Percentiles rank a stretch among this genome's conserved stretches.
These are phyloP conservation scores for Lignosus rhinocerotis DNA, from an alignment of 1,284 basidiomycete species.

Conservation along the genomic window DNA sequence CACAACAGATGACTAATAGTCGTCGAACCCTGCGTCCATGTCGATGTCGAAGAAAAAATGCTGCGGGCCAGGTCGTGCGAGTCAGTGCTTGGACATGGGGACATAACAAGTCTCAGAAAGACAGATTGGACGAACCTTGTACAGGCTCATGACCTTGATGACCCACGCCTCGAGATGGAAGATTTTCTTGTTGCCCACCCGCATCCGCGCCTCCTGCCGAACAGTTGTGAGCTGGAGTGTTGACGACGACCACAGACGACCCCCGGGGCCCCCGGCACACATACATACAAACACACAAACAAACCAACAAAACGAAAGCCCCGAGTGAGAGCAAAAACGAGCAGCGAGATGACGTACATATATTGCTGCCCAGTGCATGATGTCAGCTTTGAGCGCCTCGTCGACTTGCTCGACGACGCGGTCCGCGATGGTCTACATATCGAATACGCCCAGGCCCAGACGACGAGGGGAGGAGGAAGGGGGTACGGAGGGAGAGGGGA, in stretches of 20 bases:
- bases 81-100: neutral
- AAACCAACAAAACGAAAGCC: too few relatives aligned
- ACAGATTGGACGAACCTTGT: too few relatives aligned
- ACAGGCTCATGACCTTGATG: conserved; percentile 80
- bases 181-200: conserved; percentile 90
- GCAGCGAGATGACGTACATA: conserved; percentile 61
- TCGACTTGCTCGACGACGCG: conserved; percentile 86
- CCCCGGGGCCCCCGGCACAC: too few relatives aligned
- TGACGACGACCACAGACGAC: too few relatives aligned
- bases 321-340: neutral
- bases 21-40: conserved; percentile 23
- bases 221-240: too few relatives aligned
- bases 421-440: conserved; percentile 87
- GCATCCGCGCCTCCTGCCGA: conserved; percentile 84
- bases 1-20: neutral
- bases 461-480: neutral
- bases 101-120: too few relatives aligned
- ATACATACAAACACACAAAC: too few relatives aligned
- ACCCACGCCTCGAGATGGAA: conserved; percentile 95
- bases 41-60: conserved; percentile 22
- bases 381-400: conserved; percentile 84
- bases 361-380: conserved; percentile 96
- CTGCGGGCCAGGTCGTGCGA: neutral
- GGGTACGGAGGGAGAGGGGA: neutral
- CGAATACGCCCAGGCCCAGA: neutral